A percentile compares a stretch with the other conserved stretches of the same genome.
phyloP scores from a whole-genome alignment of 441 rosid species.

The Omphalea diandra region DNA sequence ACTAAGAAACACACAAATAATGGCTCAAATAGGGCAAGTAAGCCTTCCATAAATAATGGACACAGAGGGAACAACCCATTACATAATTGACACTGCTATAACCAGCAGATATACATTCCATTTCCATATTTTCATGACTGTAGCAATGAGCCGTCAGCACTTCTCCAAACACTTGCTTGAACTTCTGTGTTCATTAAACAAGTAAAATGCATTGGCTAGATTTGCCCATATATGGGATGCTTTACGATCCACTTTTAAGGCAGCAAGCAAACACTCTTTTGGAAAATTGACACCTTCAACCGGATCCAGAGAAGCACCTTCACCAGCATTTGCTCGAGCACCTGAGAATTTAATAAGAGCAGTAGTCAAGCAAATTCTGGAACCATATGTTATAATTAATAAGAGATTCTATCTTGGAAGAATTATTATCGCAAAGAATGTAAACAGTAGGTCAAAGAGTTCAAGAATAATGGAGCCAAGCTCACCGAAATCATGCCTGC shows the following conservation, averaged over 20 bases:
- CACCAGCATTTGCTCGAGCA: conserved; percentile 77
- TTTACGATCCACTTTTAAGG: conserved; percentile 75
- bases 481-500: conserved; percentile 53
- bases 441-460: conserved; percentile 1
- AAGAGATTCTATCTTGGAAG: conserved; percentile 10
- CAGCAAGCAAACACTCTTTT: conserved; percentile 80
- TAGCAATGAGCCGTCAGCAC: conserved; percentile 64
- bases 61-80: too few species aligned
- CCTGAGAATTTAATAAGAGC: conserved; percentile 45
- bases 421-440: too few species aligned
- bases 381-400: neutral
- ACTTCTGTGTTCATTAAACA: conserved; percentile 77
- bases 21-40: too few species aligned
- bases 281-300: conserved; percentile 64
- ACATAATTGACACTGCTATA: too few species aligned
- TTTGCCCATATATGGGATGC: conserved; percentile 85
- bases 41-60: too few species aligned
- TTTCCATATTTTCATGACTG: too few species aligned
- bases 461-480: conserved; percentile 14
- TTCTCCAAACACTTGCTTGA: conserved; percentile 97
- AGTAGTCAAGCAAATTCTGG: neutral
- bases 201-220: conserved; percentile 75
- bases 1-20: too few species aligned
- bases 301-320: conserved; percentile 53
- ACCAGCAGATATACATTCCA: too few species aligned